These are phyloP conservation scores for Boletus rubroflammeus DNA, from an alignment of 768 basidiomycete genomes.

Conservation along the genomic window DNA sequence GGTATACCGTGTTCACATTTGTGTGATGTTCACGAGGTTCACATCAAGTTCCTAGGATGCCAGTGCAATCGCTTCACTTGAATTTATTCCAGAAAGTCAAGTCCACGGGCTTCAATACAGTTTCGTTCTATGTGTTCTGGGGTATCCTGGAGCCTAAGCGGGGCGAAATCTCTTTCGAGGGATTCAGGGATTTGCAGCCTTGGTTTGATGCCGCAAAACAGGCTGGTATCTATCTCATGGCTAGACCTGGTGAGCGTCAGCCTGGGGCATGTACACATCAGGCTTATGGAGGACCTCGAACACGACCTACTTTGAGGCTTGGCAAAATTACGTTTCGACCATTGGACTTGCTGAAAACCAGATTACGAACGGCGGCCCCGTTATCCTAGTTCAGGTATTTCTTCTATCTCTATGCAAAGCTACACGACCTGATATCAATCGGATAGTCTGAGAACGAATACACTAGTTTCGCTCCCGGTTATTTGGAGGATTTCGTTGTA, in stretches of 20 bases:
- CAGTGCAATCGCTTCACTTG: conserved; percentile 34
- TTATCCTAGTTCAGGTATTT: conserved; percentile 35
- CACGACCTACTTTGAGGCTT: conserved; percentile 45
- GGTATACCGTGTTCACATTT: conserved; percentile 17
- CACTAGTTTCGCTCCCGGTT: conserved; percentile 33
- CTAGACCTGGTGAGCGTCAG: conserved; percentile 33
- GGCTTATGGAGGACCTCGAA: conserved; percentile 49
- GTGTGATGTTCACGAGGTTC: background rate
- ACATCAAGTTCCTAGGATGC: conserved; percentile 21
- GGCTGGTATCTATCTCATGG: conserved; percentile 27
- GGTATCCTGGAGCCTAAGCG: conserved; percentile 41
- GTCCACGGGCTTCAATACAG: conserved; percentile 35
- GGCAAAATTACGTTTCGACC: conserved; percentile 52
- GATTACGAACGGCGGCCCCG: conserved; percentile 57
- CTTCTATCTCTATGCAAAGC: conserved; percentile 30
- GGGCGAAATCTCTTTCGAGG: conserved; percentile 51
- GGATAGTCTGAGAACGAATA: conserved; percentile 54
- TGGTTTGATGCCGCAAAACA: conserved; percentile 29
- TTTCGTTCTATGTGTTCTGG: conserved; percentile 61
- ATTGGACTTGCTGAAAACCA: conserved; percentile 52
- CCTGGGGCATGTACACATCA: conserved; percentile 55
- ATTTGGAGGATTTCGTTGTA: conserved; percentile 43
- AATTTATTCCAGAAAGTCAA: conserved; percentile 65
- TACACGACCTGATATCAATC: background rate
- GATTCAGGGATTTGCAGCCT: conserved; percentile 36